Evolutionary conservation across 2,329 filamentous ascomycete species (phyloP).

Genomic region (Dothiorella sarmentorum): DNA sequence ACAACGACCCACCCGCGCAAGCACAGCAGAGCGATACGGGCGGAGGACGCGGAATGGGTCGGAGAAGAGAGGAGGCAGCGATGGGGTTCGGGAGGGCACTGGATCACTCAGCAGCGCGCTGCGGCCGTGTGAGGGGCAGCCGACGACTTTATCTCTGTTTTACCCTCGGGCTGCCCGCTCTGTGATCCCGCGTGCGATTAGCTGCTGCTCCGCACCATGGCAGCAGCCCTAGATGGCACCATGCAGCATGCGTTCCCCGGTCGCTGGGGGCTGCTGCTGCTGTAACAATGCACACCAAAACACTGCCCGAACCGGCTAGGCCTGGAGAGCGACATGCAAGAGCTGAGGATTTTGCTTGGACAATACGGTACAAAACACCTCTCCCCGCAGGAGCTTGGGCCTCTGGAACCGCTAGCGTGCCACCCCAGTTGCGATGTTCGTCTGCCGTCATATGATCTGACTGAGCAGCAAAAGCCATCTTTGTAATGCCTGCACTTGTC

Average conservation of each 20-base stretch:
- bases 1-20: background rate
- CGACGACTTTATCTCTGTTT: background rate
- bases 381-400: slow-evolving; percentile 15
- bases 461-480: background rate
- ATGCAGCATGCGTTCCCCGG: background rate
- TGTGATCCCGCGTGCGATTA: slow-evolving; percentile 12
- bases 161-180: background rate
- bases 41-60: background rate
- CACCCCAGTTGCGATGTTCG: background rate
- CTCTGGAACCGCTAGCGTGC: background rate
- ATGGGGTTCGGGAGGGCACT: background rate
- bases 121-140: background rate
- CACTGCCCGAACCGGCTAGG: background rate
- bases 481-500: background rate
- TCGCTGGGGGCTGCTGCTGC: background rate
- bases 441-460: slow-evolving; percentile 6
- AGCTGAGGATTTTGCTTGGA: no score
- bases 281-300: slow-evolving; percentile 2
- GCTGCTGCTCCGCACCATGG: background rate
- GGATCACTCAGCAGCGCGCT: background rate
- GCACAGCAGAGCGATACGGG: background rate
- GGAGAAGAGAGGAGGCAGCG: background rate
- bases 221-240: background rate
- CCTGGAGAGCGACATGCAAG: no score
- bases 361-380: background rate